Conservation (phyloP, 331 rosid genomes). For the Phaseolus coccineus region DNA sequence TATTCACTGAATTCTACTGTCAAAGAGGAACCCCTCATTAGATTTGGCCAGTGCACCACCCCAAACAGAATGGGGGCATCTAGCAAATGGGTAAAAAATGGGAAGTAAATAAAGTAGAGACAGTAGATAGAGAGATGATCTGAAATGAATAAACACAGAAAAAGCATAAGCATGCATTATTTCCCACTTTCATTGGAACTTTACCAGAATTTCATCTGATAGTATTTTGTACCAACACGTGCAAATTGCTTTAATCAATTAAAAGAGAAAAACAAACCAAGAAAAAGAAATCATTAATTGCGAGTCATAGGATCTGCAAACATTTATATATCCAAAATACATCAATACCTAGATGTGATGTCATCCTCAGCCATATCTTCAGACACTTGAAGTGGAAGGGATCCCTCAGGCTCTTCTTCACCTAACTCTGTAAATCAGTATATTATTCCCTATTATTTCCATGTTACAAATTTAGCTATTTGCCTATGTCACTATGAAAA, state of each 20-base stretch:
- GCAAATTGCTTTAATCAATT: not conserved
- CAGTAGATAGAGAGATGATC: not conserved
- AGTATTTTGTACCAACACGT: not conserved
- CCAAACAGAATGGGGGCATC: constrained; percentile 17
- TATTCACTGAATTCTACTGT: constrained; percentile 12
- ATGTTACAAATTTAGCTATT: constrained; percentile 7
- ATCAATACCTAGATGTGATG: constrained; percentile 74
- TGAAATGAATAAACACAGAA: constrained; percentile 5
- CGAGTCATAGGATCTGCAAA: constrained; percentile 12
- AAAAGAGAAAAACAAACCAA: not conserved
- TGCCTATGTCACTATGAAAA: constrained; percentile 22
- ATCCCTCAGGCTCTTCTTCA: constrained; percentile 78
- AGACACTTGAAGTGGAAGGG: constrained; percentile 76
- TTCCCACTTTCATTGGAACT: constrained; percentile 12
- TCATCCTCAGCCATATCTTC: constrained; percentile 86
- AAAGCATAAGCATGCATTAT: constrained; percentile 1
- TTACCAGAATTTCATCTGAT: constrained; percentile 10
- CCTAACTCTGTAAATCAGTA: constrained; percentile 66
- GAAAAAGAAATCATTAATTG: constrained; percentile 35
- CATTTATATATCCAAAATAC: constrained; percentile 38
- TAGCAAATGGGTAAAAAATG: constrained; percentile 21
- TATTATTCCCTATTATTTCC: constrained; percentile 30
- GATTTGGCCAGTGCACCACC: not conserved
- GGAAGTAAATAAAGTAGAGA: constrained; percentile 30
- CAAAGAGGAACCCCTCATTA: constrained; percentile 1